Evolutionary conservation across 352 stramenopile species (phyloP).

Genomic region (Phytophthora hibernalis): DNA sequence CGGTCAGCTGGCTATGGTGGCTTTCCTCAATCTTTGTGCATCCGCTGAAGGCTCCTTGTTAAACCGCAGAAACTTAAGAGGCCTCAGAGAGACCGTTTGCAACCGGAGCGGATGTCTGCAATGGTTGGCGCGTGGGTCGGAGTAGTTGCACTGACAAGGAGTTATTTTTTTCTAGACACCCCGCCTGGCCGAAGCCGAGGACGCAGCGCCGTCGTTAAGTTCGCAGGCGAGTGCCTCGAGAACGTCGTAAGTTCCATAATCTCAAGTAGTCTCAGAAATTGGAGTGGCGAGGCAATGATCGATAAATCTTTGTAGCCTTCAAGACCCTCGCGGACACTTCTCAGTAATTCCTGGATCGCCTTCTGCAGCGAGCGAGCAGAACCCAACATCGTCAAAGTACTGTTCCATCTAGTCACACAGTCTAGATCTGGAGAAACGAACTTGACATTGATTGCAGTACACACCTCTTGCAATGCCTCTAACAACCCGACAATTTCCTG

Average conservation of each 20-base stretch:
- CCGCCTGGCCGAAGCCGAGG: too few species aligned
- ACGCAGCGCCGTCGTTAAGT: too few species aligned
- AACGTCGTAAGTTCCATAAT: background rate
- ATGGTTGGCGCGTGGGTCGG: too few species aligned
- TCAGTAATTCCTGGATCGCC: background rate
- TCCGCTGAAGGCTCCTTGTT: too few species aligned
- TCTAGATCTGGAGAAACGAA: background rate
- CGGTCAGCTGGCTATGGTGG: too few species aligned
- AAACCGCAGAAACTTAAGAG: too few species aligned
- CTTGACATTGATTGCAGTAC: background rate
- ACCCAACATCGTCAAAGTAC: background rate
- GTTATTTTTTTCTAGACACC: too few species aligned
- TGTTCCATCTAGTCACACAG: background rate
- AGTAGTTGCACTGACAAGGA: too few species aligned
- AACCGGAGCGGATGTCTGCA: too few species aligned
- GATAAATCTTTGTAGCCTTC: background rate
- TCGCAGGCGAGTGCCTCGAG: too few species aligned
- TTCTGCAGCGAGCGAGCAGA: background rate
- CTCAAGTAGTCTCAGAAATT: background rate
- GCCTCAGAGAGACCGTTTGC: too few species aligned
- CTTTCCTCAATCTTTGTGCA: too few species aligned
- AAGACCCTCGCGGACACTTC: background rate
- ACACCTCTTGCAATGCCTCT: background rate
- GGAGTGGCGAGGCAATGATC: background rate
- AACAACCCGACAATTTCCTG: background rate